Percentiles rank a stretch among this genome's conserved stretches.
Evolutionary conservation across 768 basidiomycete species (phyloP).

Genomic region (Clavaria fumosa): DNA sequence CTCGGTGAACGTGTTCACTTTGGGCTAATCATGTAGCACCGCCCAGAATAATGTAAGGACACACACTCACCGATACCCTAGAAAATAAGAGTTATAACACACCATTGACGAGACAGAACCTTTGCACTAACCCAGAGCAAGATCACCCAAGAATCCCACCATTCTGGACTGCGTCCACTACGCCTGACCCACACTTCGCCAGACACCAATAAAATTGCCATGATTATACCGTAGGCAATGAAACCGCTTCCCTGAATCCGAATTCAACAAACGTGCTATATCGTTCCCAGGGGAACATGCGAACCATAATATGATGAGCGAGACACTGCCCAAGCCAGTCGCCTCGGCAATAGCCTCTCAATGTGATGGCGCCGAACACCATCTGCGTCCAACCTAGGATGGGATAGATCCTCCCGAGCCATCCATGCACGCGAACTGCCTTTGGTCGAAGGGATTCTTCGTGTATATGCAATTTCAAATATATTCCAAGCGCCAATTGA

Average conservation of each 20-base stretch:
- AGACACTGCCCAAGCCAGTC: slow-evolving; percentile 71
- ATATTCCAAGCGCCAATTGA: slow-evolving; percentile 66
- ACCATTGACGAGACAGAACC: background rate
- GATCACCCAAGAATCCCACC: slow-evolving; percentile 69
- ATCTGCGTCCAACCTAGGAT: slow-evolving; percentile 82
- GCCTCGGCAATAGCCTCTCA: slow-evolving; percentile 68
- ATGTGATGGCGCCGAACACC: slow-evolving; percentile 66
- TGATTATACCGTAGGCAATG: slow-evolving; percentile 71
- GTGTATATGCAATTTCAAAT: slow-evolving; percentile 84
- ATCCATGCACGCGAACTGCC: slow-evolving; percentile 52
- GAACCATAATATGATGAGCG: slow-evolving; percentile 73
- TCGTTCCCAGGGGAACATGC: background rate
- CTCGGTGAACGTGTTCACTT: slow-evolving; percentile 87
- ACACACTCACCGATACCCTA: slow-evolving; percentile 42
- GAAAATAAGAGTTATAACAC: slow-evolving; percentile 1
- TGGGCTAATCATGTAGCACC: background rate
- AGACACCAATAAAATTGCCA: slow-evolving; percentile 61
- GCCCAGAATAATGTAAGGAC: background rate
- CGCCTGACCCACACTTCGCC: slow-evolving; percentile 67
- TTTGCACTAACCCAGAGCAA: slow-evolving; percentile 31
- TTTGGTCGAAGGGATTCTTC: slow-evolving; percentile 60
- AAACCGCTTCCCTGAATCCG: slow-evolving; percentile 47
- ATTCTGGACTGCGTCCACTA: slow-evolving; percentile 64
- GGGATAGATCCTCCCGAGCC: slow-evolving; percentile 76
- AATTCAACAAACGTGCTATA: background rate